These are phyloP conservation scores for Calocybe gangraenosa DNA, from an alignment of 768 basidiomycete genomes.

Conservation along the genomic window DNA sequence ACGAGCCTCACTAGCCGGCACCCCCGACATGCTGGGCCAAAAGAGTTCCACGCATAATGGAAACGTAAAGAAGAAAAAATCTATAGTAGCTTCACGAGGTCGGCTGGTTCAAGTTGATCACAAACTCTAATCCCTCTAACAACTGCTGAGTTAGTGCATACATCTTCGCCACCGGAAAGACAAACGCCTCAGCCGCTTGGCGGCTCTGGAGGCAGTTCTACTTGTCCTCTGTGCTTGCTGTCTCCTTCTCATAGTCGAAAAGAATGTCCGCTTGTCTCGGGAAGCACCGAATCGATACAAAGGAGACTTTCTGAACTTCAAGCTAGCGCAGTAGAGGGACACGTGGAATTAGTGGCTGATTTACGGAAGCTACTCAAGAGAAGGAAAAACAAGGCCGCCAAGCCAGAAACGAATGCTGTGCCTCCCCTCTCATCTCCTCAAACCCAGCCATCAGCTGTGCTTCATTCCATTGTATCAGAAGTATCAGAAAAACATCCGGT, in stretches of 20 bases:
- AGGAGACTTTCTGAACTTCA: conserved; percentile 42
- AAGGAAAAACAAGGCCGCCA: no score
- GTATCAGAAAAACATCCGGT: background rate
- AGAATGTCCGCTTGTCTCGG: conserved; percentile 43
- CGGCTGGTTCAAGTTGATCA: background rate
- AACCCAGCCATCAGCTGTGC: no score
- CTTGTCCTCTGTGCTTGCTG: conserved; percentile 44
- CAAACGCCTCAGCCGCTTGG: background rate
- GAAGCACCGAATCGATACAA: conserved; percentile 38
- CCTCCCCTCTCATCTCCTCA: no score
- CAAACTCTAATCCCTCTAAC: background rate
- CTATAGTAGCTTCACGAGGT: background rate
- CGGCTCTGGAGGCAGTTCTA: background rate
- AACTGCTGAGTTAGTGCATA: background rate
- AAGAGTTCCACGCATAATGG: background rate
- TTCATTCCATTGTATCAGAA: no score
- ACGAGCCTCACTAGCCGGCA: conserved; percentile 4
- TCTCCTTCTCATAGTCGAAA: conserved; percentile 43
- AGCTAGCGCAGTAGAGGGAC: conserved; percentile 20
- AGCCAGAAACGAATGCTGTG: no score
- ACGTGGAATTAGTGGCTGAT: conserved; percentile 33
- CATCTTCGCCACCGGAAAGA: background rate
- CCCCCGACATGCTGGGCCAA: background rate
- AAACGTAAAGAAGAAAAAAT: conserved; percentile 1
- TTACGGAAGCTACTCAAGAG: conserved; percentile 34